These are phyloP conservation scores for Acacia acuminata DNA, from an alignment of 306 rosid species.

Conservation along the genomic window DNA sequence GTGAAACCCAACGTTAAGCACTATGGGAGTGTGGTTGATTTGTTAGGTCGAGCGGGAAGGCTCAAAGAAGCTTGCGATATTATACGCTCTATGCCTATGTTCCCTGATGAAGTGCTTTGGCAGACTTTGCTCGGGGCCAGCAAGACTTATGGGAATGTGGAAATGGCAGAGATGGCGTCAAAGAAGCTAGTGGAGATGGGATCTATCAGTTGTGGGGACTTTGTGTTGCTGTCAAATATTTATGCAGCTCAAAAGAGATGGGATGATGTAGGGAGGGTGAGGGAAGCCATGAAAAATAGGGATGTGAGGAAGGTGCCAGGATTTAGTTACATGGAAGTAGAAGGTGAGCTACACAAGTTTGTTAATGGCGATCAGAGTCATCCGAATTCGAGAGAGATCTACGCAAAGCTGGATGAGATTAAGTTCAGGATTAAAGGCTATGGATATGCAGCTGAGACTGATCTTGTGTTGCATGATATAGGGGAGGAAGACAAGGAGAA, in stretches of 20 bases:
- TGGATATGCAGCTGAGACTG: constrained; percentile 68
- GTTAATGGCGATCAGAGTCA: constrained; percentile 77
- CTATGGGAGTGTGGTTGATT: constrained; percentile 80
- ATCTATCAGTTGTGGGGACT: constrained; percentile 78
- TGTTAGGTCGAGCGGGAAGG: constrained; percentile 86
- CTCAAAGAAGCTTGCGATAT: constrained; percentile 72
- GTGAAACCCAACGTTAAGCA: constrained; percentile 71
- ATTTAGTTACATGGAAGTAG: constrained; percentile 75
- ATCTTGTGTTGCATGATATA: constrained; percentile 86
- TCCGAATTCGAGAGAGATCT: constrained; percentile 55
- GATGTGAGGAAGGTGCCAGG: constrained; percentile 87
- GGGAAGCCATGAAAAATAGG: constrained; percentile 65
- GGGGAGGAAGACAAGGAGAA: constrained; percentile 94
- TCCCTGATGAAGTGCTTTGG: constrained; percentile 81
- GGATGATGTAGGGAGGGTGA: constrained; percentile 82
- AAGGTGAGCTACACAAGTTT: constrained; percentile 66
- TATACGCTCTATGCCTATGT: constrained; percentile 58
- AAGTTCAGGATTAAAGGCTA: constrained; percentile 54
- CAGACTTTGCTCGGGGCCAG: constrained; percentile 90
- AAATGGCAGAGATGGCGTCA: constrained; percentile 80
- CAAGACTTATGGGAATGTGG: constrained; percentile 80
- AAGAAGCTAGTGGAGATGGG: constrained; percentile 80
- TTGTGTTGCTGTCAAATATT: constrained; percentile 81
- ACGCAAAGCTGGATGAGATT: constrained; percentile 85
- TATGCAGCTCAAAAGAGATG: constrained; percentile 80